Percentiles rank a stretch among this genome's conserved stretches.
Evolutionary conservation across 257 asterid genomes (phyloP).

Genomic region (Agastache rugosa): DNA sequence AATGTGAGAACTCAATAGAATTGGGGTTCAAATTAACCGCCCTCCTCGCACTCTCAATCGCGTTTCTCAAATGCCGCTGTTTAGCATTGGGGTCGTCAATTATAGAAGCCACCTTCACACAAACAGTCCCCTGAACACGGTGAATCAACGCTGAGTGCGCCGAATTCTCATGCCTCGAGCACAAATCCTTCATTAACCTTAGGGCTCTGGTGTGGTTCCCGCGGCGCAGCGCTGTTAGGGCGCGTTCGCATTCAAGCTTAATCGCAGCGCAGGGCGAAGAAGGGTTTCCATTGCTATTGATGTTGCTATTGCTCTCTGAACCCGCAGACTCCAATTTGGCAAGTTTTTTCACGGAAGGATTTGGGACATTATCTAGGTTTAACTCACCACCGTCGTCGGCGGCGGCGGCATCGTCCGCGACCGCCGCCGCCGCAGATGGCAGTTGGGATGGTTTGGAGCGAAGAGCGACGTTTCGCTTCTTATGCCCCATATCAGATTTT

Average conservation of each 20-base stretch:
- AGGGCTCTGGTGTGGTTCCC: slow-evolving; percentile 72
- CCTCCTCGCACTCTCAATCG: slow-evolving; percentile 69
- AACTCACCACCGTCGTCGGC: slow-evolving; percentile 29
- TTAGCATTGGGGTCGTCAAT: slow-evolving; percentile 65
- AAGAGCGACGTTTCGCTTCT: slow-evolving; percentile 52
- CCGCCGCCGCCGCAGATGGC: slow-evolving; percentile 27
- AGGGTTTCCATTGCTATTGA: slow-evolving; percentile 33
- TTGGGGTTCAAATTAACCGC: slow-evolving; percentile 61
- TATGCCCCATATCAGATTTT: slow-evolving; percentile 50
- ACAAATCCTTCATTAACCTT: slow-evolving; percentile 68
- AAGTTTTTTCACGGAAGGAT: slow-evolving; percentile 1
- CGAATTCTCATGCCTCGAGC: slow-evolving; percentile 53
- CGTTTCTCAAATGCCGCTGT: slow-evolving; percentile 61
- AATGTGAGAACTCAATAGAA: slow-evolving; percentile 72
- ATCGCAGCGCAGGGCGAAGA: slow-evolving; percentile 47
- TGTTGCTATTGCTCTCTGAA: slow-evolving; percentile 18
- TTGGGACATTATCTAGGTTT: slow-evolving; percentile 25
- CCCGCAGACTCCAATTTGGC: slow-evolving; percentile 34
- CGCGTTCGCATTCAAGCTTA: slow-evolving; percentile 68
- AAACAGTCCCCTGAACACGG: slow-evolving; percentile 69
- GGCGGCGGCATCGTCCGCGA: background rate
- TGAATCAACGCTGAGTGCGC: slow-evolving; percentile 57
- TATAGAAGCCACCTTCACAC: slow-evolving; percentile 58
- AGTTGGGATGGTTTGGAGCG: slow-evolving; percentile 50
- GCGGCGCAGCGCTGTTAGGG: slow-evolving; percentile 61